These are phyloP conservation scores for Cercospora sesami DNA, from an alignment of 2,329 filamentous ascomycete genomes.

Conservation along the genomic window DNA sequence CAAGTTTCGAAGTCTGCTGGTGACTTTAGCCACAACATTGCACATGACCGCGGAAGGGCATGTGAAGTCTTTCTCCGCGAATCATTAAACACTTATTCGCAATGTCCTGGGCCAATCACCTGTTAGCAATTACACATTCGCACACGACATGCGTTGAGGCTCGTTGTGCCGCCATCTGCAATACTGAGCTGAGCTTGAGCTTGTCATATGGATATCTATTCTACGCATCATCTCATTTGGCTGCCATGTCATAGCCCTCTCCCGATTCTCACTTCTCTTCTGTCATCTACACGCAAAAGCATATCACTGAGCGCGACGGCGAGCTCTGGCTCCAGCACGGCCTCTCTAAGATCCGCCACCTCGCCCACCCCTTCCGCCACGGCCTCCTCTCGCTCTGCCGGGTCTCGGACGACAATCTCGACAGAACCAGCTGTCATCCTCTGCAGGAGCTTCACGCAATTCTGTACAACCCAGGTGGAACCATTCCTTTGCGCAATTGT, in stretches of 20 bases:
- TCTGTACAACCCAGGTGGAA: conserved; percentile 67
- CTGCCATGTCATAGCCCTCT: not conserved
- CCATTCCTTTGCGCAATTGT: conserved; percentile 64
- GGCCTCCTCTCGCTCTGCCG: conserved; percentile 19
- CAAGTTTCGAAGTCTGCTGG: not conserved
- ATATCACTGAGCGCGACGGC: not conserved
- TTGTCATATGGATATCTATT: not conserved
- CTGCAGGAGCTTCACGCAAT: conserved; percentile 59
- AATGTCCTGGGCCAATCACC: not conserved
- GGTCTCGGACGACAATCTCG: conserved; percentile 47
- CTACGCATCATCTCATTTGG: not conserved
- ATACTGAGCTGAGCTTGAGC: not conserved
- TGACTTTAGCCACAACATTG: not conserved
- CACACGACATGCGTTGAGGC: not conserved
- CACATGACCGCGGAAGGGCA: not conserved
- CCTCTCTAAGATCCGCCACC: conserved; percentile 13
- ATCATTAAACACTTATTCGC: not conserved
- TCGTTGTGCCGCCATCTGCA: not conserved
- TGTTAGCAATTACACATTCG: not conserved
- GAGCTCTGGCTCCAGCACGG: conserved; percentile 8
- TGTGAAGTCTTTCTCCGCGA: not conserved
- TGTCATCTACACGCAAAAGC: not conserved
- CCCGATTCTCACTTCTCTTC: not conserved
- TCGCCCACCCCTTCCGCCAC: conserved; percentile 25
- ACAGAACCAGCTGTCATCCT: conserved; percentile 57